Base-by-base conservation (phyloP, 2,329 filamentous ascomycete genomes). In the Neurospora sp. region DNA sequence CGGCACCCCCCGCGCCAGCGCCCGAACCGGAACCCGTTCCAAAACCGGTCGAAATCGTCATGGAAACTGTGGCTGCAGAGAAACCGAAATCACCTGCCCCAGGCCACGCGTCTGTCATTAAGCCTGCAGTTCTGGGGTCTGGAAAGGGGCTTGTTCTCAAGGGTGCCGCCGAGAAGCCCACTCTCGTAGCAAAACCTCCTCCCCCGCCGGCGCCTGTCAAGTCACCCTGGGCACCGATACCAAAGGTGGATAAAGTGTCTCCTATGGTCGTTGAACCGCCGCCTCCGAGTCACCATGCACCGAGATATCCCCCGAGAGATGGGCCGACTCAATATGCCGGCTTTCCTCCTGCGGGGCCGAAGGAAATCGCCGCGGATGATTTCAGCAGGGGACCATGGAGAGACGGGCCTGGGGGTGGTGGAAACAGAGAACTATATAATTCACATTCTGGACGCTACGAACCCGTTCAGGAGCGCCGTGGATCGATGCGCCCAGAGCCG, bases 391-490 rank as follows among this genome's bases (percentile, higher is more conserved):
- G 90, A 68, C 87, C 89, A 40, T 97, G 92, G 90, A 87, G 91
- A 76, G 93, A 97, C 72, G 87, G 89, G 5, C 84, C 85, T 41
- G 77, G 83, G 0, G 84, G 86, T 69, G 84, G 86, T 11, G 52
- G 52, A 1, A 89, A 88, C 72, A 86, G 92, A 70, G 94, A 98
- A 79, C 83, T 98, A 0, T 98, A 89, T 82, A 97, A 98, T 78
- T 97, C 95, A n/a, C 91, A 96, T 69, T 97, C 93, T 69, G 95
- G 95, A 19, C 90, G 93, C 67, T 97, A 97, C 75, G 95, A 98
- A 78, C 93, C 94, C 17, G 95, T 94, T 3, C 83, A 87, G 68
- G 93, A 97, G 72, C 89, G 93, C 43, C 88, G 92, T 73, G 88
- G 87, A 19, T 88, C 91, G 38, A 82, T 87, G 73, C 88, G 91